Evolutionary conservation across 2,329 filamentous ascomycete species (phyloP).

Genomic region (Aspergillus ochraceus): DNA sequence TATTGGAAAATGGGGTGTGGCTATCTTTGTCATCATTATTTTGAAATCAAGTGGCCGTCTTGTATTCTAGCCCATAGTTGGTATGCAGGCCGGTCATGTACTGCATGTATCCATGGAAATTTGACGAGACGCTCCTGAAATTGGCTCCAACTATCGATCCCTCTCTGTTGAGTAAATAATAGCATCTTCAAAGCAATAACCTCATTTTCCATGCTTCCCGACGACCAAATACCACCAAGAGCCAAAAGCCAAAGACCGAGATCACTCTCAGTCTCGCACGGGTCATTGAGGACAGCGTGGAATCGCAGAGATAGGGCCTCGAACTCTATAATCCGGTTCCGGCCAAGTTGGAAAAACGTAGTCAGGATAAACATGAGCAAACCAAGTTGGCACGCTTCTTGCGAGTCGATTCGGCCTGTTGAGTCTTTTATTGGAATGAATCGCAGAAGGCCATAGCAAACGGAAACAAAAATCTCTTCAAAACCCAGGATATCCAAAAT

Average conservation of each 20-base stretch:
- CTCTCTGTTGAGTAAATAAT: neutral
- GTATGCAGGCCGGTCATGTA: neutral
- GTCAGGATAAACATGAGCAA: slow-evolving; percentile 6
- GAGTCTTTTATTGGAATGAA: slow-evolving; percentile 5
- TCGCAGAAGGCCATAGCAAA: slow-evolving; percentile 9
- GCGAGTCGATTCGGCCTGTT: neutral
- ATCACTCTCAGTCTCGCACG: neutral
- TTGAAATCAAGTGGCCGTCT: neutral
- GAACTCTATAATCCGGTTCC: slow-evolving; percentile 1
- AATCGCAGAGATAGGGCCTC: slow-evolving; percentile 1
- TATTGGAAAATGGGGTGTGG: too few species aligned
- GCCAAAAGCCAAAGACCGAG: neutral
- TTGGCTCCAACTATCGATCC: slow-evolving; percentile 2
- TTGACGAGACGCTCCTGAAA: neutral
- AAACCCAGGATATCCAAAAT: slow-evolving; percentile 4
- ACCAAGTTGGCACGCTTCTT: slow-evolving; percentile 4
- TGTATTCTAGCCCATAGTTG: neutral
- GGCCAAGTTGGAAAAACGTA: slow-evolving; percentile 6
- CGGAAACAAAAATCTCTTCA: slow-evolving; percentile 9
- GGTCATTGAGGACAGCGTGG: neutral
- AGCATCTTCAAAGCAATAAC: neutral
- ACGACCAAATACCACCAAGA: too few species aligned
- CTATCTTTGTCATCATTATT: too few species aligned
- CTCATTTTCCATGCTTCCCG: too few species aligned
- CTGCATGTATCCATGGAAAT: slow-evolving; percentile 2